These are phyloP conservation scores for Tolypocladium pustulatum DNA, from an alignment of 2,329 filamentous ascomycete genomes.

Conservation along the genomic window DNA sequence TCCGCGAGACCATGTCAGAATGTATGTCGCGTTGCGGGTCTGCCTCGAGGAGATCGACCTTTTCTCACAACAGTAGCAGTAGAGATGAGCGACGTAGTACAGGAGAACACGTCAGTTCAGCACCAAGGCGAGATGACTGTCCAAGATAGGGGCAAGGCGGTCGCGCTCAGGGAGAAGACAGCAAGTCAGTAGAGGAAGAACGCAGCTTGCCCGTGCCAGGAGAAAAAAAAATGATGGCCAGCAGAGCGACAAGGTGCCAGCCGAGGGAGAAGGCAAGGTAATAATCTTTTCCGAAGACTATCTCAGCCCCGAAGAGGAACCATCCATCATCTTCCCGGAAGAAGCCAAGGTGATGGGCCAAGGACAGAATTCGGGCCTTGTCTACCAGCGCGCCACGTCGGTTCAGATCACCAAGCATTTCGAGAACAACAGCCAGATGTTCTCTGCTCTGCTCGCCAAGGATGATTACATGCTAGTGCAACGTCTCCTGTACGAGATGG, in stretches of 20 bases:
- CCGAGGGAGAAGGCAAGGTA: background rate
- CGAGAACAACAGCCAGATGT: conserved; percentile 8
- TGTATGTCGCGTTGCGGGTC: background rate
- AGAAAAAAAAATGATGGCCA: background rate
- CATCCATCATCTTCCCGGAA: background rate
- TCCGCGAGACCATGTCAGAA: background rate
- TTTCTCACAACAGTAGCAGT: background rate
- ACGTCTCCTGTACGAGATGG: conserved; percentile 3
- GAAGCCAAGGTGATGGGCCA: background rate
- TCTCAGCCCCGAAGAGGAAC: background rate
- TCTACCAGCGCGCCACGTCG: conserved; percentile 8
- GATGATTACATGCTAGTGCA: conserved; percentile 8
- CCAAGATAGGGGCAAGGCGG: background rate
- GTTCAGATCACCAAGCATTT: conserved; percentile 8
- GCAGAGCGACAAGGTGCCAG: background rate
- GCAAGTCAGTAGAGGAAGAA: background rate
- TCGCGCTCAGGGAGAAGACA: background rate
- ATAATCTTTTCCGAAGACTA: background rate
- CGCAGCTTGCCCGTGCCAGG: background rate
- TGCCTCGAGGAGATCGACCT: background rate
- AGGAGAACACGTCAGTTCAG: background rate
- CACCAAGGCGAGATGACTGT: background rate
- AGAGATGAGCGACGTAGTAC: background rate
- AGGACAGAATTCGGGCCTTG: background rate
- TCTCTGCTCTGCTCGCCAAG: conserved; percentile 7